Evolutionary conservation across 352 stramenopile species (phyloP), one percentile per base, ranked within the genome.

Genomic region (Blastocystis sp.): DNA sequence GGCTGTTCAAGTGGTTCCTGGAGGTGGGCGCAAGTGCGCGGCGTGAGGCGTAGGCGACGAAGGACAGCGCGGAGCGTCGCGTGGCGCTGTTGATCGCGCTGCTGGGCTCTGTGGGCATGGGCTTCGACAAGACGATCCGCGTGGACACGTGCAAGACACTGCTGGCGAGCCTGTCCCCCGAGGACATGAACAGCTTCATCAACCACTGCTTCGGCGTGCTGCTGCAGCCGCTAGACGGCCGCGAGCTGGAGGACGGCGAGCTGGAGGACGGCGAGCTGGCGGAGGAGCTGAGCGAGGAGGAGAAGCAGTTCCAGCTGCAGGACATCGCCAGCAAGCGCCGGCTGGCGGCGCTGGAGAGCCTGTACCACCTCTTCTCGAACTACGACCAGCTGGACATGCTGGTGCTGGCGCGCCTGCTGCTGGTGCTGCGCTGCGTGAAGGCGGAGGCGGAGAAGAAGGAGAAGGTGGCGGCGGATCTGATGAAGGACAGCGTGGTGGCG

Each of bases 191-290:
- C 28, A 24, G 40, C 19, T 79, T 61, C 3, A 3, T 79, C 38
- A 63, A 28, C 28, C 69, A 64, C 57, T 79, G 69, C 43, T 79
- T 63, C 57, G 40, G n/a, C 43, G 21, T 79, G 42, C n/a, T 79
- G 43, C 48, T 79, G 24, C 69, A 79, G 69, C 69, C 69, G 34
- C 43, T 52, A 21, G 42, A 21, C 0, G 21, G 63, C 10, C 11
- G 45, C 40, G 48, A 42, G 43, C 42, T 40, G 19, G 69, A 79
- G 24, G n/a, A 43, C n/a, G 11, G 11, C 4, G 45, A 57, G 45
- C 45, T 57, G 45, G 11, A 11, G 4, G 48, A 42, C 2, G 42
- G 63, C 42, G 69, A 79, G 69, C 17, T 45, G 48, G 6, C 21
- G 45, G 48, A 62, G 57, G 64, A 21, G 64, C 17, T 38, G 34